phyloP scores from a whole-genome alignment of 2,329 filamentous ascomycete species.

The Clonostachys solani region DNA sequence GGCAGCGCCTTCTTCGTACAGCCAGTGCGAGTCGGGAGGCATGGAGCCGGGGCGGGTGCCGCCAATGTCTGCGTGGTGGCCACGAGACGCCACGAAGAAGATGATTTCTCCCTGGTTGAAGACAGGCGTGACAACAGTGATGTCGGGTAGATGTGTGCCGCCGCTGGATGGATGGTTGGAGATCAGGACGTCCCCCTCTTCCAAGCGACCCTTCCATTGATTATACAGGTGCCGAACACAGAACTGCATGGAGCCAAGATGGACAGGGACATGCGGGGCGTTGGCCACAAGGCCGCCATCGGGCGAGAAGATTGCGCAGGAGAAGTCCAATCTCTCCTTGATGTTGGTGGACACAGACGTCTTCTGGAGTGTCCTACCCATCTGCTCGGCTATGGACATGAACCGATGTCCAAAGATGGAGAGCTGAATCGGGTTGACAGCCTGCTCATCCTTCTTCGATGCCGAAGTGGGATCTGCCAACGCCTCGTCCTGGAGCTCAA shows the following conservation, averaged over 20 bases:
- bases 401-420: constrained; percentile 52
- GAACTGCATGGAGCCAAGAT: constrained; percentile 34
- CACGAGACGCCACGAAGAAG: constrained; percentile 30
- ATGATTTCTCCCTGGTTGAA: constrained; percentile 22
- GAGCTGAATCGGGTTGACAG: constrained; percentile 44
- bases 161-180: constrained; percentile 31
- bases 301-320: constrained; percentile 34
- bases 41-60: constrained; percentile 31
- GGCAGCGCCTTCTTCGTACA: constrained; percentile 37
- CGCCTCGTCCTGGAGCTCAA: constrained; percentile 12
- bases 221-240: constrained; percentile 29
- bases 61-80: constrained; percentile 32
- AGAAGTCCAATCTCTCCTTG: constrained; percentile 36
- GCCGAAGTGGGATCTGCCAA: background rate
- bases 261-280: constrained; percentile 32
- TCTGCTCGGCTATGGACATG: constrained; percentile 56
- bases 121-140: constrained; percentile 34
- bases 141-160: constrained; percentile 32
- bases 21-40: constrained; percentile 30
- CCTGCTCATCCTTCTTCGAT: constrained; percentile 8
- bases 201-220: constrained; percentile 20
- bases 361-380: constrained; percentile 51
- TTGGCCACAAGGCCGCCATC: constrained; percentile 32
- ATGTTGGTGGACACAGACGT: constrained; percentile 55
- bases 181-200: constrained; percentile 30